A percentile compares a stretch with the other conserved stretches of the same genome.
Conservation (phyloP, 1,284 basidiomycete genomes). For the Phellopilus nigrolimitatus region DNA sequence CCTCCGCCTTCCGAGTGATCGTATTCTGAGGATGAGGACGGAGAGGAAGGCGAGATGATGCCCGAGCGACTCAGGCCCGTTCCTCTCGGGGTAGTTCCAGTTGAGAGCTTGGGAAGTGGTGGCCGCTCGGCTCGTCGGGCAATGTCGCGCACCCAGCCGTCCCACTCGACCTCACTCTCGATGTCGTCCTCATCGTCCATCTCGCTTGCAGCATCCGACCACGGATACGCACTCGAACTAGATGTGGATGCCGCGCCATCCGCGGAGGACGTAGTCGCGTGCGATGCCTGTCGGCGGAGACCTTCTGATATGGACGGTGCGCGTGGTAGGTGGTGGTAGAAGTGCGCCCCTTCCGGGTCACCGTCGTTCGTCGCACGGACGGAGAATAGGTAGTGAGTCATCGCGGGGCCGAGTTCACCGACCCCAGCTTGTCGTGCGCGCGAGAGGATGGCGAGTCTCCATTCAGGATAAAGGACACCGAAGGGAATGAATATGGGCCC, state of each 20-base stretch:
- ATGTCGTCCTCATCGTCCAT: conserved; percentile 35
- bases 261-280: not conserved
- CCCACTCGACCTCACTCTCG: conserved; percentile 57
- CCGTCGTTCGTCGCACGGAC: too few relatives aligned
- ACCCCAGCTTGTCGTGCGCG: conserved; percentile 52
- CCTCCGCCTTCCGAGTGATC: conserved; percentile 2
- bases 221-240: conserved; percentile 4
- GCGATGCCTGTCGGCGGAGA: conserved; percentile 8
- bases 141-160: conserved; percentile 50
- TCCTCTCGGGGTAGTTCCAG: conserved; percentile 10
- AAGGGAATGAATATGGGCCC: conserved; percentile 4
- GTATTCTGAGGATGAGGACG: conserved; percentile 18
- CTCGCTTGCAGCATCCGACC: conserved; percentile 24
- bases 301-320: conserved; percentile 18
- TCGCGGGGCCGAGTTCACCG: conserved; percentile 47
- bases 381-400: conserved; percentile 39
- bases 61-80: not conserved
- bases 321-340: conserved; percentile 14
- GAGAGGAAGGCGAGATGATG: conserved; percentile 13
- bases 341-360: not conserved
- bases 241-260: not conserved
- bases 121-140: conserved; percentile 34
- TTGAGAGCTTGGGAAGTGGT: conserved; percentile 12
- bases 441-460: conserved; percentile 45
- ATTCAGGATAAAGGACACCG: conserved; percentile 56